Evolutionary conservation across 2,329 filamentous ascomycete genomes (phyloP).

Genomic region (Chaetomiaceae sp.): DNA sequence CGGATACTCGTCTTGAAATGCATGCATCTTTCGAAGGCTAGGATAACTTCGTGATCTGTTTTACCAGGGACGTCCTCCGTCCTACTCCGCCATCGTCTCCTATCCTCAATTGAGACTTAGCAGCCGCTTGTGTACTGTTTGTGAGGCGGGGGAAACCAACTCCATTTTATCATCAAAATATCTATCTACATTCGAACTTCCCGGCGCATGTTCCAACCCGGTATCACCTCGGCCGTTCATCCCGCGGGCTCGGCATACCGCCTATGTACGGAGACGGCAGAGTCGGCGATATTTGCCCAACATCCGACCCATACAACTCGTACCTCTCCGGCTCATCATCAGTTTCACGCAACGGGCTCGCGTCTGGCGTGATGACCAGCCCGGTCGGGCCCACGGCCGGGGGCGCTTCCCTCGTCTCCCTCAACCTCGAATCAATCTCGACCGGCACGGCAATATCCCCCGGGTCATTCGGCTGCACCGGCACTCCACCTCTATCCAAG

Average conservation of each 20-base stretch:
- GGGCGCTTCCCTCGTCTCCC: not conserved
- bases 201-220: too few relatives aligned
- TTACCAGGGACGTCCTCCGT: too few relatives aligned
- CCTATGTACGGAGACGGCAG: slow-evolving; percentile 4
- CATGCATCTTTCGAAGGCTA: too few relatives aligned
- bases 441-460: slow-evolving; percentile 49
- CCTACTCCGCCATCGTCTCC: too few relatives aligned
- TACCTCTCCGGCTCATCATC: slow-evolving; percentile 29
- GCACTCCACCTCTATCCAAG: slow-evolving; percentile 36
- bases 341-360: not conserved
- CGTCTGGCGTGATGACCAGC: not conserved
- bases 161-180: not conserved
- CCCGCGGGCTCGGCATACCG: slow-evolving; percentile 7
- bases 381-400: too few relatives aligned
- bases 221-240: not conserved
- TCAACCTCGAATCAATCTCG: slow-evolving; percentile 45
- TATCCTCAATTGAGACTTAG: too few relatives aligned
- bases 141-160: too few relatives aligned
- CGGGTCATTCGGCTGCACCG: slow-evolving; percentile 42
- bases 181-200: not conserved
- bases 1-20: too few relatives aligned
- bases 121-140: too few relatives aligned
- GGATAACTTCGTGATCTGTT: too few relatives aligned
- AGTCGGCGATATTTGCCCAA: slow-evolving; percentile 12
- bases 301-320: slow-evolving; percentile 44